phyloP scores from a whole-genome alignment of 1,139 yeast species.

The Pneumocystis jirovecii region DNA sequence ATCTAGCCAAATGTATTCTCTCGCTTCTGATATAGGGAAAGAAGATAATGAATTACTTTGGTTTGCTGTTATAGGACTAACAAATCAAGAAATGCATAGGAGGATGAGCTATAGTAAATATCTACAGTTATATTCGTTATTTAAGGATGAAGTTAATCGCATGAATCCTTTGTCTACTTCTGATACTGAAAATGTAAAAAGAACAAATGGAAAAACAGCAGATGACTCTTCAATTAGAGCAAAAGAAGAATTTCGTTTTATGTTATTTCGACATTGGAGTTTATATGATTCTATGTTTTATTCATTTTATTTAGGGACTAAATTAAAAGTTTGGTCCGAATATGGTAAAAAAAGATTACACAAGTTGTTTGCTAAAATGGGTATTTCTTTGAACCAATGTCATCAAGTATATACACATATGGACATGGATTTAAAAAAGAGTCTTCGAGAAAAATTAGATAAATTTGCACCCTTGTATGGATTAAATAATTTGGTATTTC shows the following conservation, averaged over 20 bases:
- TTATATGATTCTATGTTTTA: constrained; percentile 80
- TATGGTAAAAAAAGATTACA: constrained; percentile 78
- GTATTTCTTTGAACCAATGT: constrained; percentile 74
- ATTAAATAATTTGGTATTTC: constrained; percentile 65
- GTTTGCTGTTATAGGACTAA: constrained; percentile 80
- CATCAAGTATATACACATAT: constrained; percentile 87
- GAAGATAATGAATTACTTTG: constrained; percentile 58
- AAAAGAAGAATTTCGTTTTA: constrained; percentile 75
- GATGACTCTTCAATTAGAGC: constrained; percentile 51
- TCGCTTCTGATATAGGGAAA: constrained; percentile 67
- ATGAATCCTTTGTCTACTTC: constrained; percentile 30
- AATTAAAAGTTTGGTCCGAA: constrained; percentile 77
- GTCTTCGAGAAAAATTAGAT: constrained; percentile 51
- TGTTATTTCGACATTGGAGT: constrained; percentile 83
- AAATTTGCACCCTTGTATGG: constrained; percentile 65
- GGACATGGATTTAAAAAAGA: constrained; percentile 65
- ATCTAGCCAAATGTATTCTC: constrained; percentile 64
- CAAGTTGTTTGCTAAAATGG: constrained; percentile 91
- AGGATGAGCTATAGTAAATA: constrained; percentile 48
- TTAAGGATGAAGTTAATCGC: constrained; percentile 72
- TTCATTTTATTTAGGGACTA: constrained; percentile 79
- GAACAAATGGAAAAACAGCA: constrained; percentile 19
- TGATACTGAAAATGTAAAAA: constrained; percentile 25
- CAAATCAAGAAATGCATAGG: constrained; percentile 59
- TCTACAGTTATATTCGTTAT: constrained; percentile 52